Percentiles rank a stretch among this genome's conserved stretches.
These are phyloP conservation scores for Thelephora terrestris DNA, from an alignment of 1,284 basidiomycete genomes.

Conservation along the genomic window DNA sequence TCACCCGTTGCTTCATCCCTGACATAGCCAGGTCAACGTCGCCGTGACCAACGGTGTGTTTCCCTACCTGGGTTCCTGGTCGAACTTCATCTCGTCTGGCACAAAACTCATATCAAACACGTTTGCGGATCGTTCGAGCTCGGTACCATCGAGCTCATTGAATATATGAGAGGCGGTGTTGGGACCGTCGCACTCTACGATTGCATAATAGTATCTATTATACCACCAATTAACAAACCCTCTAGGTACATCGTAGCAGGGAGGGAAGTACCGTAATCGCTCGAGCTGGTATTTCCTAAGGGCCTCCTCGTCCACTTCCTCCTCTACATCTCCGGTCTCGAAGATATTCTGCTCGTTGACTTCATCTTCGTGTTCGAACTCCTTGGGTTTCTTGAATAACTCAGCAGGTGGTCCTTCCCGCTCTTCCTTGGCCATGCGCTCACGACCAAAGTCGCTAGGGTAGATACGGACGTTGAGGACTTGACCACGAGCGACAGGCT, in stretches of 20 bases:
- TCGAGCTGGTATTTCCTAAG: constrained; percentile 92
- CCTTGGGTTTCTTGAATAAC: constrained; percentile 55
- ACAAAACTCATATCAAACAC: constrained; percentile 93
- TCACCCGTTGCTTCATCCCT: constrained; percentile 81
- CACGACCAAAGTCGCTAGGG: constrained; percentile 90
- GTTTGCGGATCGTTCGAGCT: constrained; percentile 96
- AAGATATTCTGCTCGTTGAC: constrained; percentile 59
- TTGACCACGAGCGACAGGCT: constrained; percentile 40
- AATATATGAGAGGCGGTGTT: constrained; percentile 78
- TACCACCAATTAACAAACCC: background rate
- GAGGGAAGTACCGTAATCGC: constrained; percentile 62
- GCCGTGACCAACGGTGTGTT: no score
- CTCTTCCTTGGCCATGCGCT: constrained; percentile 82
- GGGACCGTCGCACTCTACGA: constrained; percentile 81
- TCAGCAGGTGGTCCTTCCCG: constrained; percentile 84
- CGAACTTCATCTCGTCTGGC: constrained; percentile 88
- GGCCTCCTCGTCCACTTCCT: constrained; percentile 76
- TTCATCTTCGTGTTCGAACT: constrained; percentile 35
- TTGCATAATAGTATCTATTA: constrained; percentile 89
- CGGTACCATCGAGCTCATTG: constrained; percentile 86
- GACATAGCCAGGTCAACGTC: background rate
- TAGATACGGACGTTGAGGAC: constrained; percentile 78
- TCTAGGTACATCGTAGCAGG: constrained; percentile 2
- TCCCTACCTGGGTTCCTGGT: constrained; percentile 61
- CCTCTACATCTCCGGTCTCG: constrained; percentile 55